Evolutionary conservation across 768 basidiomycete species (phyloP).

Genomic region (Leccinum olivaceopallidum): DNA sequence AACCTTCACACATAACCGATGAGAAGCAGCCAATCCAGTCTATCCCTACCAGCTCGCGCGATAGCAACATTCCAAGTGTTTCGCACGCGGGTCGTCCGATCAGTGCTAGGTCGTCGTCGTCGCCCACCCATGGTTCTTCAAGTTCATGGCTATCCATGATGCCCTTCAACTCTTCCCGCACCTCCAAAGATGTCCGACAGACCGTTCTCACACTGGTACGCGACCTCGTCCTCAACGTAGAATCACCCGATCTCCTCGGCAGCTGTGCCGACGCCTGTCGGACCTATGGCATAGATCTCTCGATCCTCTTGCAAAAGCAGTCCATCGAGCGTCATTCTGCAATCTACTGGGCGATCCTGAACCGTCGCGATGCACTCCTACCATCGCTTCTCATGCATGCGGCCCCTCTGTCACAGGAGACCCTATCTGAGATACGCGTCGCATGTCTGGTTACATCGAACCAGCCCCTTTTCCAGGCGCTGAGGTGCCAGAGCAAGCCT

Average conservation of each 20-base stretch:
- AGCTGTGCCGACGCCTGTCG: constrained; percentile 60
- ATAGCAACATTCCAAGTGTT: background rate
- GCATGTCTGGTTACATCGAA: constrained; percentile 44
- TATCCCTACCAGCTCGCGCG: background rate
- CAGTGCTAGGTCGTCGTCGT: background rate
- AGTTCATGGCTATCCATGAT: constrained; percentile 22
- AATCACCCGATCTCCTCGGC: constrained; percentile 24
- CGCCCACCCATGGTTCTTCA: background rate
- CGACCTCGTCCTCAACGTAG: constrained; percentile 45
- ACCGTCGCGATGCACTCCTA: constrained; percentile 42
- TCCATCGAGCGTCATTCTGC: constrained; percentile 66
- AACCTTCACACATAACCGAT: background rate
- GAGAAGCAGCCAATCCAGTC: constrained; percentile 11
- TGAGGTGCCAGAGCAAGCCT: constrained; percentile 18
- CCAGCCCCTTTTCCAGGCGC: constrained; percentile 28
- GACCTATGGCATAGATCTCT: constrained; percentile 48
- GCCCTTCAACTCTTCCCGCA: constrained; percentile 23
- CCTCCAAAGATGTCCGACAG: constrained; percentile 47
- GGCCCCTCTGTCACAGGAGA: constrained; percentile 40
- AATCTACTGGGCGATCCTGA: constrained; percentile 74
- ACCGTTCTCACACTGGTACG: constrained; percentile 57
- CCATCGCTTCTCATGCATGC: constrained; percentile 56
- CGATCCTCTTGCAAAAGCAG: constrained; percentile 58
- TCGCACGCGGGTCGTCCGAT: background rate
- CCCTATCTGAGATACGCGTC: constrained; percentile 59